Evolutionary conservation across 805 yeast genomes (phyloP).

Genomic region (Zygosaccharomyces gambellarensis): DNA sequence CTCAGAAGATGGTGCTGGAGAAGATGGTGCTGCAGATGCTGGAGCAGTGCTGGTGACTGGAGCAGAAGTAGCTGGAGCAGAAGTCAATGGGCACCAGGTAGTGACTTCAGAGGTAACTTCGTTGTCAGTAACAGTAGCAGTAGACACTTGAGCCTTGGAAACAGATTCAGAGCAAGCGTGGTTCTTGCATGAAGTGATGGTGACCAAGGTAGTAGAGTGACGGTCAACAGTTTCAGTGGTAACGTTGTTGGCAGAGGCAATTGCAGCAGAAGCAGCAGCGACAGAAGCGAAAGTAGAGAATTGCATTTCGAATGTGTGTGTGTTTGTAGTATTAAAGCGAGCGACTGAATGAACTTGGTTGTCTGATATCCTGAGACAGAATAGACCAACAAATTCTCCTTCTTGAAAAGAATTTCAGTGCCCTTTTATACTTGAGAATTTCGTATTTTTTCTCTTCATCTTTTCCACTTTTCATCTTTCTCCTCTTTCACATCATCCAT

Average conservation of each 20-base stretch:
- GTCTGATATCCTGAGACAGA: conserved; percentile 13
- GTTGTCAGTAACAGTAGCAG: conserved; percentile 34
- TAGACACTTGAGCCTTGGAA: conserved; percentile 34
- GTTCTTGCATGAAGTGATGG: conserved; percentile 36
- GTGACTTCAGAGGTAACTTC: conserved; percentile 38
- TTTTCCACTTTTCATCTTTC: not conserved
- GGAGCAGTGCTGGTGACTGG: conserved; percentile 17
- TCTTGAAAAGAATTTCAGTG: not conserved
- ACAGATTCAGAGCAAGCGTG: conserved; percentile 33
- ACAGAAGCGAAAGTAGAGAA: conserved; percentile 38
- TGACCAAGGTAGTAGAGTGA: conserved; percentile 33
- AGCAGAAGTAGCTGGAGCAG: conserved; percentile 21
- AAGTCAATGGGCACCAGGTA: conserved; percentile 31
- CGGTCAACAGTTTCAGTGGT: conserved; percentile 22
- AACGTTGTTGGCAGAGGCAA: conserved; percentile 24
- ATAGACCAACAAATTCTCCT: not conserved
- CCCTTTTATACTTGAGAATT: not conserved
- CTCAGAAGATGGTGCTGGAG: conserved; percentile 12
- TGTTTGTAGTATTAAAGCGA: conserved; percentile 27
- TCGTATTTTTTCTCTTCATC: not conserved
- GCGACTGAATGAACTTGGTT: conserved; percentile 27
- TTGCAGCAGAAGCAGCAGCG: conserved; percentile 35
- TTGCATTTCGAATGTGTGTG: conserved; percentile 34
- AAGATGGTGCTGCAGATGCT: conserved; percentile 8
- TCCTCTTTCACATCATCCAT: not conserved